phyloP scores from a whole-genome alignment of 345 rosid species.

The Eucalyptus marginata region DNA sequence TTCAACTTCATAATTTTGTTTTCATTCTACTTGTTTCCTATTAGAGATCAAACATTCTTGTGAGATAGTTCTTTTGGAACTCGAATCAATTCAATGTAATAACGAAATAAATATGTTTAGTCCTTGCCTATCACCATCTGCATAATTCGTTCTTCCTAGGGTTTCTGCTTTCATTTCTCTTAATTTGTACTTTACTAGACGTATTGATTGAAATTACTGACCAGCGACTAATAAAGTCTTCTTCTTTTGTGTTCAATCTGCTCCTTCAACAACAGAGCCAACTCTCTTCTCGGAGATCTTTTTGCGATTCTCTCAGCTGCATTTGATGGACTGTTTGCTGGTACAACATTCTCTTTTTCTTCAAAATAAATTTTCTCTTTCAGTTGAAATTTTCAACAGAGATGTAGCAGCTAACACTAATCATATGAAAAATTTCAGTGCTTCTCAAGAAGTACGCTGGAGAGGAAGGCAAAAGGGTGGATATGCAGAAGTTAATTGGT shows the following conservation, averaged over 20 bases:
- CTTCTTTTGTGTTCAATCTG: not conserved
- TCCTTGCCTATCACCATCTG: not conserved
- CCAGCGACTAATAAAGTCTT: not conserved
- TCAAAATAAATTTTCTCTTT: not conserved
- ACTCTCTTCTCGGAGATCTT: slow-evolving; percentile 23
- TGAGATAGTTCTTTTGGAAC: not conserved
- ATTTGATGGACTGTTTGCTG: slow-evolving; percentile 23
- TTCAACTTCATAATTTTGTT: not conserved
- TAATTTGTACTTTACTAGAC: not conserved
- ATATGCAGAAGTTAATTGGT: slow-evolving; percentile 33
- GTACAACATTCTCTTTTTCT: not conserved
- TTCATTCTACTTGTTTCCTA: not conserved
- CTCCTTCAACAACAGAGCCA: not conserved
- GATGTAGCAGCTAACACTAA: not conserved
- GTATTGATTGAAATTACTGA: not conserved
- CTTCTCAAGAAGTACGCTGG: slow-evolving; percentile 30
- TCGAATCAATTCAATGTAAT: not conserved
- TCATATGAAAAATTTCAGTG: slow-evolving; percentile 5
- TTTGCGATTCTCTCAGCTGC: slow-evolving; percentile 28
- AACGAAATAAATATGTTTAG: not conserved
- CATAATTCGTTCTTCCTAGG: not conserved
- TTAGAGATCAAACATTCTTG: not conserved
- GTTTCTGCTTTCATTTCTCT: not conserved
- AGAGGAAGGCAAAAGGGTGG: slow-evolving; percentile 23
- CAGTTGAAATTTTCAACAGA: not conserved